Percentiles rank a stretch among this genome's conserved stretches.
Evolutionary conservation across 1,284 basidiomycete species (phyloP).

Genomic region (Mycosarcoma mackinlayi): DNA sequence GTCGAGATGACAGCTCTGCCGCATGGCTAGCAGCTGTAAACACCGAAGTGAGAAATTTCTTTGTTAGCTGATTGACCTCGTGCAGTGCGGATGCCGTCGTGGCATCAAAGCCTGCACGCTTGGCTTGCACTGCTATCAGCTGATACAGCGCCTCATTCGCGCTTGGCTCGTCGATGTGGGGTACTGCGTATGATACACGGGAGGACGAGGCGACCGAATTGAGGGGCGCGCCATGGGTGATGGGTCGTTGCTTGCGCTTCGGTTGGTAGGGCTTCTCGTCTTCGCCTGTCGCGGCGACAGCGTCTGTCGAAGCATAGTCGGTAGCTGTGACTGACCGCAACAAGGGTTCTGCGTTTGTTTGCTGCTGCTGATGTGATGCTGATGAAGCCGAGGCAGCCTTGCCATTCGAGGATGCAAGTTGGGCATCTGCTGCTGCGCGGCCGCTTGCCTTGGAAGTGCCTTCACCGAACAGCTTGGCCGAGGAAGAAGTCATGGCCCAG

Average conservation of each 20-base stretch:
- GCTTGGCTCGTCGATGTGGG: conserved; percentile 26
- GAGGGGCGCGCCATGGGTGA: conserved; percentile 25
- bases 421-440: conserved; percentile 15
- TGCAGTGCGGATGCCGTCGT: conserved; percentile 38
- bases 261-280: conserved; percentile 29
- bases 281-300: not conserved
- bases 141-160: conserved; percentile 25
- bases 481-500: conserved; percentile 41
- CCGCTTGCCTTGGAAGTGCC: conserved; percentile 10
- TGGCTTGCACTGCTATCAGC: conserved; percentile 42
- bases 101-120: conserved; percentile 37
- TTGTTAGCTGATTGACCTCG: conserved; percentile 37
- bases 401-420: conserved; percentile 1
- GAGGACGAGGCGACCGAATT: conserved; percentile 20
- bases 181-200: conserved; percentile 19
- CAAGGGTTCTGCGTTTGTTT: not conserved
- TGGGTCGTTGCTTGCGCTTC: conserved; percentile 33
- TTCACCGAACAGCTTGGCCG: conserved; percentile 29
- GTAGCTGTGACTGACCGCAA: not conserved
- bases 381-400: not conserved
- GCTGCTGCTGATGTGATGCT: conserved; percentile 5
- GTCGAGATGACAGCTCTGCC: conserved; percentile 33
- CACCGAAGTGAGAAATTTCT: conserved; percentile 42
- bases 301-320: not conserved
- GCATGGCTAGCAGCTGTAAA: conserved; percentile 41